phyloP scores from a whole-genome alignment of 495 filamentous ascomycete species.

The Immersiella caudata region DNA sequence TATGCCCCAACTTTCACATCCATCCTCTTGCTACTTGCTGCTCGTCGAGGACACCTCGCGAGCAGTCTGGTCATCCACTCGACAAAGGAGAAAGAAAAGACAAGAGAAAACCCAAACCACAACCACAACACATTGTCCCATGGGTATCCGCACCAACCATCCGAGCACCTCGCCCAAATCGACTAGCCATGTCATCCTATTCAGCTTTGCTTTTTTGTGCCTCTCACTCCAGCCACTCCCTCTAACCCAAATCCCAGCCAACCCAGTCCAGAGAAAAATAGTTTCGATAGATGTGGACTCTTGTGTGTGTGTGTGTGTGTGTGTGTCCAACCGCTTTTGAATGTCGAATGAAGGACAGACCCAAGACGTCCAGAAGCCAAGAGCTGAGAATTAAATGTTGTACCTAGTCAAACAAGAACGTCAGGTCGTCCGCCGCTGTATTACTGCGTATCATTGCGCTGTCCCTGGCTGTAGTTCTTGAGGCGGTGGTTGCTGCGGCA shows the following conservation, averaged over 20 bases:
- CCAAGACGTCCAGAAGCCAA: not conserved
- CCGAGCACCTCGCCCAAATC: not conserved
- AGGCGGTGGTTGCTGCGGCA: conserved; percentile 4
- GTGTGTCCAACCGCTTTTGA: not conserved
- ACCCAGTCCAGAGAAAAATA: not conserved
- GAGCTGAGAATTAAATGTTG: no score
- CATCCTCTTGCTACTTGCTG: not conserved
- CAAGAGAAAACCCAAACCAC: not conserved
- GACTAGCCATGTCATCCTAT: not conserved
- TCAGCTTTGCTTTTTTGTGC: not conserved
- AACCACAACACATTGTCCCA: not conserved
- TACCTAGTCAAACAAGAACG: not conserved
- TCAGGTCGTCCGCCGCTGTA: not conserved
- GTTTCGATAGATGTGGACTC: not conserved
- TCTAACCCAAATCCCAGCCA: not conserved
- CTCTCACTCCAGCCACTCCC: not conserved
- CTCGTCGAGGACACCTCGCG: no score
- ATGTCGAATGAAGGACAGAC: no score
- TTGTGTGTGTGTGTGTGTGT: no score
- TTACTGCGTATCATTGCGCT: conserved; percentile 1
- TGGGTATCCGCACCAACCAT: not conserved
- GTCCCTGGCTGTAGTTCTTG: conserved; percentile 1
- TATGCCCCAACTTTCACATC: not conserved
- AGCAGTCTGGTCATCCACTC: not conserved
- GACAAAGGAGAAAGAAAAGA: not conserved